Evolutionary conservation across 2,329 filamentous ascomycete genomes (phyloP).

Genomic region (Paramyrothecium roridum): DNA sequence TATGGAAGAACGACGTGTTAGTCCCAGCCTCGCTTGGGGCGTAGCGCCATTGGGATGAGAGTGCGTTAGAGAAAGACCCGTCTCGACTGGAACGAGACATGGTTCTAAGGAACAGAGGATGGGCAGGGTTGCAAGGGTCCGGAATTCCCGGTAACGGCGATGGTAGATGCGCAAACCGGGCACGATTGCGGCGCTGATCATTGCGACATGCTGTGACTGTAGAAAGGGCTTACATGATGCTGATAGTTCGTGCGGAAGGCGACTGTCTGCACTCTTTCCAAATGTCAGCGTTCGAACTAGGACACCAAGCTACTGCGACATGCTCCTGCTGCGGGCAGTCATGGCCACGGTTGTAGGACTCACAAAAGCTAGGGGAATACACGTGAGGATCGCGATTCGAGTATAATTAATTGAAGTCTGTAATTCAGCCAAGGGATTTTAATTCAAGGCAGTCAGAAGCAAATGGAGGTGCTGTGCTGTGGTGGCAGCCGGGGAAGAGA

Average conservation of each 20-base stretch:
- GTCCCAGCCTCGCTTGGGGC: constrained; percentile 14
- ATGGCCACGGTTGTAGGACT: no score
- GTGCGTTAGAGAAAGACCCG: constrained; percentile 15
- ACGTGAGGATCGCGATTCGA: no score
- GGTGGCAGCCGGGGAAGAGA: no score
- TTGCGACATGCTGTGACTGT: background rate
- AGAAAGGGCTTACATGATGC: background rate
- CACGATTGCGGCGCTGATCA: background rate
- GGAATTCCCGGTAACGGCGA: background rate
- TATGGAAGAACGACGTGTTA: constrained; percentile 31
- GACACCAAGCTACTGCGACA: background rate
- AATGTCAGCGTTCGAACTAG: background rate
- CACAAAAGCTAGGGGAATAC: no score
- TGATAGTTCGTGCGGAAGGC: background rate
- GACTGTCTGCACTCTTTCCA: background rate
- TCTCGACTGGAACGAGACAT: constrained; percentile 32
- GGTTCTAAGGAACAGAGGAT: background rate
- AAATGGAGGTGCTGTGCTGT: no score
- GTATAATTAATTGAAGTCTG: no score
- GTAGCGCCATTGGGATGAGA: constrained; percentile 10
- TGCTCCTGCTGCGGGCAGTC: background rate
- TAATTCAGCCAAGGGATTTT: no score
- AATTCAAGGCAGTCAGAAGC: no score
- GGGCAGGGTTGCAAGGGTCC: background rate
- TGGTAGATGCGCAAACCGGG: background rate